A percentile compares a stretch with the other conserved stretches of the same genome.
Evolutionary conservation across 2,329 filamentous ascomycete species (phyloP).

Genomic region (Diaporthe humulicola): DNA sequence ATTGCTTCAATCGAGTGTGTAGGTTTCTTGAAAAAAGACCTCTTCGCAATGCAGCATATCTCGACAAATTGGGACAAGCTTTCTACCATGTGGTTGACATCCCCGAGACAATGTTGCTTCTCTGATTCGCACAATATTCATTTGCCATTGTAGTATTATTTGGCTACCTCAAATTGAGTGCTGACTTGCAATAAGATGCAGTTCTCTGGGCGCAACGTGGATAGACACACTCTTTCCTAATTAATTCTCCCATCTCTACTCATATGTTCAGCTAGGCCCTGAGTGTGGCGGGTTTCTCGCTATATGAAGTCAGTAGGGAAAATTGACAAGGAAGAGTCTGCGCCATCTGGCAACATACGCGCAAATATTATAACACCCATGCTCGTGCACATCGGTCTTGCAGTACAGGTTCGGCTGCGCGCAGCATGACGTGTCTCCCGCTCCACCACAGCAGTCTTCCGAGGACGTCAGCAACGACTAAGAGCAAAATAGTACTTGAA

Average conservation of each 20-base stretch:
- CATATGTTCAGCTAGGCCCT: not conserved
- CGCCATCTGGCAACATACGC: not conserved
- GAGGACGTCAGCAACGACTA: not conserved
- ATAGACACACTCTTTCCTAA: not conserved
- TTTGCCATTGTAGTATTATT: not conserved
- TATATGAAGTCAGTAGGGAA: not conserved
- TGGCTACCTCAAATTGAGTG: not conserved
- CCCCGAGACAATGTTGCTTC: not conserved
- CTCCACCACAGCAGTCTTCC: not conserved
- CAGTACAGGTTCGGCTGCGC: conserved; percentile 6
- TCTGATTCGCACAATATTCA: not conserved
- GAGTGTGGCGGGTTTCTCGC: not conserved
- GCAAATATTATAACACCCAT: conserved; percentile 20
- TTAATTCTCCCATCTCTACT: not conserved
- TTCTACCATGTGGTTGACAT: not conserved
- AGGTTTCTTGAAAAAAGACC: too few species aligned
- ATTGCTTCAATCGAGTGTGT: too few species aligned
- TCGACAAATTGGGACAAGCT: not conserved
- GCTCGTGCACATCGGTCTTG: not conserved
- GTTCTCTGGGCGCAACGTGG: not conserved
- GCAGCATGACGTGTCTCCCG: not conserved
- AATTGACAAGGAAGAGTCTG: too few species aligned
- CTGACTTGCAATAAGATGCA: not conserved
- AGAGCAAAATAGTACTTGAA: not conserved
- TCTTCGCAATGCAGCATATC: not conserved